Percentiles rank a stretch among this genome's conserved stretches.
phyloP scores from a whole-genome alignment of 2,329 filamentous ascomycete genomes.

The Sclerotinia nivalis region DNA sequence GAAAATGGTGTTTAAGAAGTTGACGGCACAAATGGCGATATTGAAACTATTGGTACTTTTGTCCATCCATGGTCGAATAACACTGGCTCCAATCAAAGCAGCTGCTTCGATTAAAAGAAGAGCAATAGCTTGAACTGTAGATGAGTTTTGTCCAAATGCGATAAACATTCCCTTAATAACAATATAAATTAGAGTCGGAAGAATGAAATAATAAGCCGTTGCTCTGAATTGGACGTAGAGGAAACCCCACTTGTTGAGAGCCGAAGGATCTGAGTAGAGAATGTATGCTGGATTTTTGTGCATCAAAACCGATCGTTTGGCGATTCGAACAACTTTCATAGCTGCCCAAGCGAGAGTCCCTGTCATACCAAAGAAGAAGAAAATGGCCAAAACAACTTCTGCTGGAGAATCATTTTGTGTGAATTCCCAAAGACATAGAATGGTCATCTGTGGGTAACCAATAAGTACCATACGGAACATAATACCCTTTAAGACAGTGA shows the following conservation, averaged over 20 bases:
- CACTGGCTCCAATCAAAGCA: conserved; percentile 73
- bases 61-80: conserved; percentile 95
- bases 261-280: conserved; percentile 90
- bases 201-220: conserved; percentile 92
- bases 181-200: conserved; percentile 75
- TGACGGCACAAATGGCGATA: conserved; percentile 85
- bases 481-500: conserved; percentile 88
- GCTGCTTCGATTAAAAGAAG: conserved; percentile 80
- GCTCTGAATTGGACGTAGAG: conserved; percentile 96
- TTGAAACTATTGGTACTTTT: conserved; percentile 98
- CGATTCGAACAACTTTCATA: conserved; percentile 85
- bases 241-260: conserved; percentile 97
- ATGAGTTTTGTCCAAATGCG: conserved; percentile 71
- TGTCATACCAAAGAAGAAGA: conserved; percentile 82
- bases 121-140: conserved; percentile 75
- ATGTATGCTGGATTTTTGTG: conserved; percentile 98
- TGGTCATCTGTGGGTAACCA: conserved; percentile 86
- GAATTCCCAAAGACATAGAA: conserved; percentile 92
- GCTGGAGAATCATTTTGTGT: conserved; percentile 82
- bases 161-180: conserved; percentile 90
- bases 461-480: conserved; percentile 88
- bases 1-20: conserved; percentile 89
- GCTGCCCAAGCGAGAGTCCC: conserved; percentile 81
- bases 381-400: conserved; percentile 81
- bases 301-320: conserved; percentile 82